Percentiles rank a stretch among this genome's conserved stretches.
Evolutionary conservation across 345 rosid genomes (phyloP).

Genomic region (Syzygium oleosum): DNA sequence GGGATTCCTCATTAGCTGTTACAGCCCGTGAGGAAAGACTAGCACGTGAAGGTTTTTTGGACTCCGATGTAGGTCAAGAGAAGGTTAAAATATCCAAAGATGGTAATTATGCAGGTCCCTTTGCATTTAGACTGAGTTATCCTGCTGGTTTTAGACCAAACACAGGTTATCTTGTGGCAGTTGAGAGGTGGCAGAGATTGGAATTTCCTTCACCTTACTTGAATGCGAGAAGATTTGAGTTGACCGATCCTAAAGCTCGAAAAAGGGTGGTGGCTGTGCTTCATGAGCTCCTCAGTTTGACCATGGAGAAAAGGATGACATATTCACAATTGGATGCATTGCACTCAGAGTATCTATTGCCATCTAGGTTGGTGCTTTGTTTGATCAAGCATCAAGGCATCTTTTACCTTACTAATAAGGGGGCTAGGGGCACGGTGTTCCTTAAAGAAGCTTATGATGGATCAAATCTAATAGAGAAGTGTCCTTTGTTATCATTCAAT

Average conservation of each 20-base stretch:
- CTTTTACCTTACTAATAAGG: constrained; percentile 90
- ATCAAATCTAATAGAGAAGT: constrained; percentile 55
- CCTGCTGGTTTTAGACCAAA: constrained; percentile 89
- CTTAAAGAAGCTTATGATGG: constrained; percentile 82
- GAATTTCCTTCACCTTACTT: constrained; percentile 96
- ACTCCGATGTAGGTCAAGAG: constrained; percentile 14
- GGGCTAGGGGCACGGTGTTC: constrained; percentile 75
- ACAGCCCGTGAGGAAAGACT: constrained; percentile 60
- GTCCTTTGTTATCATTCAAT: constrained; percentile 51
- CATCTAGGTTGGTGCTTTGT: constrained; percentile 73
- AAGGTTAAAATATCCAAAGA: constrained; percentile 62
- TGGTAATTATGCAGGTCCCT: constrained; percentile 67
- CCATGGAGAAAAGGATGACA: constrained; percentile 68
- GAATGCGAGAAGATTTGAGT: constrained; percentile 68
- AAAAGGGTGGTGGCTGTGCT: constrained; percentile 80
- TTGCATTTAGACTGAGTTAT: constrained; percentile 55
- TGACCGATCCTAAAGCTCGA: constrained; percentile 67
- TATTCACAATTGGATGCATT: constrained; percentile 68
- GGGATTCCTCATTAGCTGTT: constrained; percentile 79
- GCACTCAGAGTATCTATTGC: constrained; percentile 56
- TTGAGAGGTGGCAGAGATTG: constrained; percentile 87
- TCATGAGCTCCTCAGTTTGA: constrained; percentile 86
- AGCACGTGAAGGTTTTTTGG: constrained; percentile 27
- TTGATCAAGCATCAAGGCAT: constrained; percentile 84
- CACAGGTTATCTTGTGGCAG: constrained; percentile 46